Evolutionary conservation across 768 basidiomycete species (phyloP).

Genomic region (Cystofilobasidium ferigula): DNA sequence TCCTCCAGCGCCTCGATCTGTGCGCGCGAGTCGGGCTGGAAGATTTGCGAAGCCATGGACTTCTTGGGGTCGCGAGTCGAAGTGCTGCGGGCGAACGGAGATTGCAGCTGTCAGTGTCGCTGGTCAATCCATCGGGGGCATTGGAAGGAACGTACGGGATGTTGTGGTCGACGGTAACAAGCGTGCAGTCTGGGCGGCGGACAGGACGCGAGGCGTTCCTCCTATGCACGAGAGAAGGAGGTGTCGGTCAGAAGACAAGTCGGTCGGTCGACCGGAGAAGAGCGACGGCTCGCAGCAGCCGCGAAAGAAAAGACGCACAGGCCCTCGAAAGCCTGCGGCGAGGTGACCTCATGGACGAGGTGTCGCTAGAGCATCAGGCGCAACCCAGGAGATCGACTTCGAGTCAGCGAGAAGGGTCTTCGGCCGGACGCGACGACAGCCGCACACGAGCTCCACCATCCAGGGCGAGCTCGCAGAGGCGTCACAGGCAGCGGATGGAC

Average conservation of each 20-base stretch:
- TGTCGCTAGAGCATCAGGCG: constrained; percentile 39
- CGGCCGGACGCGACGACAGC: no score
- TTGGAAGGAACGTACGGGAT: constrained; percentile 53
- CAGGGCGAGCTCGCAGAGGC: no score
- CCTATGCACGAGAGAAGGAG: constrained; percentile 38
- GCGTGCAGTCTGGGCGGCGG: constrained; percentile 73
- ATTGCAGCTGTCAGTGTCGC: not conserved
- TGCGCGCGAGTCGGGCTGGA: constrained; percentile 54
- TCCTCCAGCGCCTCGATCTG: constrained; percentile 75
- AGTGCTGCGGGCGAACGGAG: constrained; percentile 6
- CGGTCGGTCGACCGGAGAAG: constrained; percentile 3
- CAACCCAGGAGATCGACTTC: not conserved
- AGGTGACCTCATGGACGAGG: constrained; percentile 83
- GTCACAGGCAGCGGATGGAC: not conserved
- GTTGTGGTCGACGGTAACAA: constrained; percentile 81
- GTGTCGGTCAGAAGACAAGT: not conserved
- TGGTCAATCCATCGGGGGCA: not conserved
- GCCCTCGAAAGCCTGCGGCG: constrained; percentile 83
- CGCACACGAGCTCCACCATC: no score
- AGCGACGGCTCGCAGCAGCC: no score
- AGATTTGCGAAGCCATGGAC: constrained; percentile 21
- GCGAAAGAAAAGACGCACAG: constrained; percentile 54
- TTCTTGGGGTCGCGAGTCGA: constrained; percentile 26
- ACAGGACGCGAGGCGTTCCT: constrained; percentile 65
- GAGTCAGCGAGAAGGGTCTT: not conserved